A percentile compares a stretch with the other conserved stretches of the same genome.
phyloP scores from a whole-genome alignment of 257 asterid species.

The Paraleonurus japonicus region DNA sequence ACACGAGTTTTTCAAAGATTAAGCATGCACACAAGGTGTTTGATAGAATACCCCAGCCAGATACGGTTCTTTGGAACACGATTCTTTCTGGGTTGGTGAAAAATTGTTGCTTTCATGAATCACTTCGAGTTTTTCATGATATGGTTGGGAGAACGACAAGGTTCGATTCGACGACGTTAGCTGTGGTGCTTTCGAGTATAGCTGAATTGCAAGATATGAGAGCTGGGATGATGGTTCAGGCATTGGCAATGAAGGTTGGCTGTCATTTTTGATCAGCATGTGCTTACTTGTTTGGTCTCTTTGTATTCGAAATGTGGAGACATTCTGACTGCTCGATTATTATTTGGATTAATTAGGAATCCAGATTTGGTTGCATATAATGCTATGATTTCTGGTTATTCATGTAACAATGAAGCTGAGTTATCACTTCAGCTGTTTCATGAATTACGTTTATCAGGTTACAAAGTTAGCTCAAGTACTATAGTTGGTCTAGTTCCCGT shows the following conservation, averaged over 20 bases:
- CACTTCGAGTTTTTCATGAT: slow-evolving; percentile 29
- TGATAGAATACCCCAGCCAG: slow-evolving; percentile 59
- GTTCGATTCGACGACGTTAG: slow-evolving; percentile 71
- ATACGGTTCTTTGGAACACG: slow-evolving; percentile 85
- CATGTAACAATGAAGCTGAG: slow-evolving; percentile 46
- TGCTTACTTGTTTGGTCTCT: slow-evolving; percentile 74
- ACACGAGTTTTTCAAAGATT: slow-evolving; percentile 42
- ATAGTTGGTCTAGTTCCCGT: slow-evolving; percentile 78
- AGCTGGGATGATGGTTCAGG: slow-evolving; percentile 69
- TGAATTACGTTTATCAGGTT: slow-evolving; percentile 49
- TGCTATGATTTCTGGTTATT: slow-evolving; percentile 73
- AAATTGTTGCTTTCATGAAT: slow-evolving; percentile 54
- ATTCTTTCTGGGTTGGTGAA: slow-evolving; percentile 76
- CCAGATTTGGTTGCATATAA: slow-evolving; percentile 79
- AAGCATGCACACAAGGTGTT: slow-evolving; percentile 68
- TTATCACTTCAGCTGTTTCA: slow-evolving; percentile 56
- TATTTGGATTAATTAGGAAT: slow-evolving; percentile 54
- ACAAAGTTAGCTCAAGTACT: slow-evolving; percentile 59
- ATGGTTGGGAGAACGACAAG: slow-evolving; percentile 46
- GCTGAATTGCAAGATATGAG: slow-evolving; percentile 78
- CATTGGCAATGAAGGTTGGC: slow-evolving; percentile 67
- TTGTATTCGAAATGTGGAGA: slow-evolving; percentile 82
- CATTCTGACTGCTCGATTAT: slow-evolving; percentile 42
- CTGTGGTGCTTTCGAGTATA: slow-evolving; percentile 60
- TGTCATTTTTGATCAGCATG: slow-evolving; percentile 57